Evolutionary conservation across 2,329 filamentous ascomycete genomes (phyloP), one percentile per base, ranked within the genome.

Genomic region (Pseudopithomyces chartarum): DNA sequence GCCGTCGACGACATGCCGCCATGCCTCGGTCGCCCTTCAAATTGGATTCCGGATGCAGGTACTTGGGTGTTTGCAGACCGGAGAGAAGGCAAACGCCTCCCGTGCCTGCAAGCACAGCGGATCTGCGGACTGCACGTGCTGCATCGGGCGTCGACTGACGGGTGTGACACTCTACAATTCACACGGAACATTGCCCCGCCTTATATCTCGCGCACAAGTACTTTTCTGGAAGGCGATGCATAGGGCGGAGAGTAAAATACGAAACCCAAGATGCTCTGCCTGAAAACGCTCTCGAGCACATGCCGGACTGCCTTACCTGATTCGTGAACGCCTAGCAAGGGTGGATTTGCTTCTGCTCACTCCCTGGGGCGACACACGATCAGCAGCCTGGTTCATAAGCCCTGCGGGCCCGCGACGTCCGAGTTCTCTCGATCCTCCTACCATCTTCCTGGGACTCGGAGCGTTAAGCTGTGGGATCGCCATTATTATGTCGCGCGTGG

Each of bases 401-500:
- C 47, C 34, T 26, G 29, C 15, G 22, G 34, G 26, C 47, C 47
- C 47, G 47, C 45, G 23, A 19, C 34, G 8, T 15, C 47, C 20
- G 47, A 29, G 20, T 29, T 40, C 29, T 40, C 34, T 13, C 39
- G 47, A 50, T 50, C 34, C 47, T 50, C 7, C 47, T 40, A 34
- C 38, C 49, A 22, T 34, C 34, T 10, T 36, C 39, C 33, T 34
- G 49, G 40, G 43, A 40, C n/a, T 38, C n/a, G 32, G 32, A 22
- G 12, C 11, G 10, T 44, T 44, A 26, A 43, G 29, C 38, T 23
- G 38, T 43, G 29, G 49, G 23, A 22, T 26, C 22, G 38, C 38
- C 44, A 36, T 11, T 36, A 54, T 54, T 36, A 54, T 54, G 52
- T 54, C 52, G 23, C 52, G 45, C n/a, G 26, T 54, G 6, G 44